These are phyloP conservation scores for Xylaria sp. DNA, from an alignment of 2,329 filamentous ascomycete genomes.

Conservation along the genomic window DNA sequence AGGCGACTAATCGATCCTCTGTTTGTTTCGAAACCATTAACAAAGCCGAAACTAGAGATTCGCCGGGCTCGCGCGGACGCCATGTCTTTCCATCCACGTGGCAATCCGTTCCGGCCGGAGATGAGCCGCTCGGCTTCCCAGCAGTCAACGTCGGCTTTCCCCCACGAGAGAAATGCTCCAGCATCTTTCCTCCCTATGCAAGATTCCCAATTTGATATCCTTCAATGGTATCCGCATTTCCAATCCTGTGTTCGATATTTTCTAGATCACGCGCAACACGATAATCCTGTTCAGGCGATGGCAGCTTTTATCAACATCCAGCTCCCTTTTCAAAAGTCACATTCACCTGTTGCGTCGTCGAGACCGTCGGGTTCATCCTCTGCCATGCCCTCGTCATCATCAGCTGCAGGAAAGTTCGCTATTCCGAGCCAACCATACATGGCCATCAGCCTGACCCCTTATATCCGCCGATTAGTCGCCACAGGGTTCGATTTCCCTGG, in stretches of 20 bases:
- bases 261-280: conserved; percentile 87
- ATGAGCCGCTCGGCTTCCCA: conserved; percentile 36
- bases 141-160: conserved; percentile 31
- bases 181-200: conserved; percentile 36
- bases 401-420: conserved; percentile 38
- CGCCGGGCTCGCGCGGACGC: not conserved
- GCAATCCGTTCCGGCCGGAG: conserved; percentile 34
- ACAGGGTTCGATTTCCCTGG: conserved; percentile 88
- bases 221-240: conserved; percentile 92
- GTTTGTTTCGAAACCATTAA: not conserved
- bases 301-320: conserved; percentile 91
- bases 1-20: conserved; percentile 1
- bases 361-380: conserved; percentile 44
- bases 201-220: conserved; percentile 70
- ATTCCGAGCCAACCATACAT: conserved; percentile 41
- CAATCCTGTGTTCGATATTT: conserved; percentile 91
- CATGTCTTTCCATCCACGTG: conserved; percentile 39
- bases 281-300: conserved; percentile 80
- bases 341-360: conserved; percentile 52
- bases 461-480: conserved; percentile 85
- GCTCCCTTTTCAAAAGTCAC: conserved; percentile 77
- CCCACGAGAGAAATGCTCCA: conserved; percentile 30
- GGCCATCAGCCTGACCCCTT: conserved; percentile 77
- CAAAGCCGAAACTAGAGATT: not conserved
- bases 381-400: conserved; percentile 40